A percentile compares a stretch with the other conserved stretches of the same genome.
phyloP scores from a whole-genome alignment of 2,329 filamentous ascomycete species.

The Raffaelea albimanens region DNA sequence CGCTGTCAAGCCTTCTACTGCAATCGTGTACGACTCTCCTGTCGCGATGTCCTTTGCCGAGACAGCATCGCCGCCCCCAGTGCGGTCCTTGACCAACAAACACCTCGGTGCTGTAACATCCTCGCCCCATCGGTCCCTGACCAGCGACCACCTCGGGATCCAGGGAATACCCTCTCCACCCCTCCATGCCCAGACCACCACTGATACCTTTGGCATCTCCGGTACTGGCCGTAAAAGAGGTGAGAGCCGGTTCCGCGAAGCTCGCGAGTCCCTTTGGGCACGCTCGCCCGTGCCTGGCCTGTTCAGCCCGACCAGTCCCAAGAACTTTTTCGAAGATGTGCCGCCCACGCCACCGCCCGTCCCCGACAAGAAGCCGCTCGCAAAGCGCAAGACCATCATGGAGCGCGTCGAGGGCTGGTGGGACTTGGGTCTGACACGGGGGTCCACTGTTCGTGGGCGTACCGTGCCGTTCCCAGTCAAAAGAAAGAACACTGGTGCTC shows the following conservation, averaged over 20 bases:
- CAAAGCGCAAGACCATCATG: slow-evolving; percentile 36
- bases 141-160: neutral
- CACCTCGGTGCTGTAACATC: too few species aligned
- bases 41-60: slow-evolving; percentile 11
- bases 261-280: slow-evolving; percentile 7
- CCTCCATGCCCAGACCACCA: too few species aligned
- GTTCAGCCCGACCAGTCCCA: neutral
- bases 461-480: slow-evolving; percentile 11
- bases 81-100: slow-evolving; percentile 6
- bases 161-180: too few species aligned
- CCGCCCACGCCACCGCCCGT: slow-evolving; percentile 3
- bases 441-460: slow-evolving; percentile 27
- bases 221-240: neutral
- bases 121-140: slow-evolving; percentile 1
- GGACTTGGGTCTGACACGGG: slow-evolving; percentile 36
- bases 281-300: slow-evolving; percentile 4
- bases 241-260: slow-evolving; percentile 7
- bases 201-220: too few species aligned
- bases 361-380: slow-evolving; percentile 13
- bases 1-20: neutral
- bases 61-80: neutral
- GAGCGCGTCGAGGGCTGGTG: slow-evolving; percentile 44
- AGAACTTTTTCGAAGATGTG: slow-evolving; percentile 1
- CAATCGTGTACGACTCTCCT: slow-evolving; percentile 4
- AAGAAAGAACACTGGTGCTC: neutral